Evolutionary conservation across 441 rosid genomes (phyloP).

Genomic region (Hura crepitans): DNA sequence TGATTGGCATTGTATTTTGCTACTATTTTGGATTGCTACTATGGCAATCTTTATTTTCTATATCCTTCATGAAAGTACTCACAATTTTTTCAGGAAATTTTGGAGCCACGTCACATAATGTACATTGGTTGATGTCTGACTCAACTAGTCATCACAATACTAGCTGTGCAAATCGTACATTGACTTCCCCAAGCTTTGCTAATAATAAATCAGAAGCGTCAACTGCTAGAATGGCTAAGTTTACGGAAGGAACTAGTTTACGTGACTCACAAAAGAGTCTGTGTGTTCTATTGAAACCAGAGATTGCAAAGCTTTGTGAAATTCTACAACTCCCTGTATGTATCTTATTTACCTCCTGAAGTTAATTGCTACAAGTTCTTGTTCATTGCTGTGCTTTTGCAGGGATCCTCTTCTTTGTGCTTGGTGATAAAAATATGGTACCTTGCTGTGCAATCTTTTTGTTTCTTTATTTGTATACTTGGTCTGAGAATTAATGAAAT

Average conservation of each 20-base stretch:
- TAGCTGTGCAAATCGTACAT: conserved; percentile 17
- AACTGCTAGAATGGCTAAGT: conserved; percentile 35
- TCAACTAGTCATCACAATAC: conserved; percentile 24
- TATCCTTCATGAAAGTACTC: not conserved
- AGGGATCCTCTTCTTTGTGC: not conserved
- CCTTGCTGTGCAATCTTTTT: not conserved
- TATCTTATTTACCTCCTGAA: conserved; percentile 26
- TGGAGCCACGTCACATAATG: conserved; percentile 24
- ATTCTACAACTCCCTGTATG: conserved; percentile 64
- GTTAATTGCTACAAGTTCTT: conserved; percentile 14
- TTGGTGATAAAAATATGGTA: not conserved
- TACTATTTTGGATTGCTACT: not conserved
- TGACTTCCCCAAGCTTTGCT: conserved; percentile 24
- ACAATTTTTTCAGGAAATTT: conserved; percentile 36
- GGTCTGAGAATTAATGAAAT: conserved; percentile 2
- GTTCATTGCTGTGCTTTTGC: not conserved
- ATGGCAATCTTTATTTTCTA: not conserved
- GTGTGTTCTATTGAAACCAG: conserved; percentile 53
- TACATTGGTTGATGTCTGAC: conserved; percentile 23
- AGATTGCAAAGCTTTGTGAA: conserved; percentile 60
- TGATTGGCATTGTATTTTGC: not conserved
- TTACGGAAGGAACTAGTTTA: conserved; percentile 32
- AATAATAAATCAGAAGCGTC: conserved; percentile 31
- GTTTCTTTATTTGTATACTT: not conserved
- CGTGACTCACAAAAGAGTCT: conserved; percentile 57